phyloP scores from a whole-genome alignment of 2,329 filamentous ascomycete species.

The Cytospora chrysosperma region DNA sequence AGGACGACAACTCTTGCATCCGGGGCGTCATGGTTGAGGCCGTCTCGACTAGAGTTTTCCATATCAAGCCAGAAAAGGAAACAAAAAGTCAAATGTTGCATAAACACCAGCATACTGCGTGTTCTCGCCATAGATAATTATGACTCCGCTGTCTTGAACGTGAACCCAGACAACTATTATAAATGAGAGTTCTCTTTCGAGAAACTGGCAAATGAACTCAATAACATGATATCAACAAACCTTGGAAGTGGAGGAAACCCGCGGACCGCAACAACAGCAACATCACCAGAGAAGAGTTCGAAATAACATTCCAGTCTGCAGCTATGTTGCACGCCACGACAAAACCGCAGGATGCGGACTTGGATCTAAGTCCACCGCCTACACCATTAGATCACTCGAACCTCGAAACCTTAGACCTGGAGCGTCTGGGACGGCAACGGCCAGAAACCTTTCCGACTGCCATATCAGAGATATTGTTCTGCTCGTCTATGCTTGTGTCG shows the following conservation, averaged over 20 bases:
- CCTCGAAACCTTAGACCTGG: conserved; percentile 39
- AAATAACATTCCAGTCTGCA: background rate
- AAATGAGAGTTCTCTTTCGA: background rate
- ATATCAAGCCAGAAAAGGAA: background rate
- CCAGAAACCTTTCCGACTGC: conserved; percentile 51
- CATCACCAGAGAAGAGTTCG: background rate
- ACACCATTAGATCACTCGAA: conserved; percentile 23
- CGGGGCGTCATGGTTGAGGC: background rate
- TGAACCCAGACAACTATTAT: background rate
- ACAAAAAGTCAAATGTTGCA: background rate
- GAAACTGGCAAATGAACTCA: background rate
- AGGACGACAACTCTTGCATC: conserved; percentile 18
- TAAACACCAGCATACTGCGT: background rate
- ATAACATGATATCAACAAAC: background rate
- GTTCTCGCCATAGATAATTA: background rate
- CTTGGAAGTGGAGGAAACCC: background rate
- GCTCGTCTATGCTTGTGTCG: conserved; percentile 57
- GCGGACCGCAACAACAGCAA: background rate
- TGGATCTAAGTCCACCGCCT: background rate
- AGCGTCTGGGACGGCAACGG: conserved; percentile 57
- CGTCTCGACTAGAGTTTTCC: background rate
- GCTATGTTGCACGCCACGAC: background rate
- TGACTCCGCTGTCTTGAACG: background rate
- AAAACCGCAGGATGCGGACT: background rate
- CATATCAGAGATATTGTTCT: conserved; percentile 57